These are phyloP conservation scores for Sporothrix dimorphospora DNA, from an alignment of 2,329 filamentous ascomycete genomes.

Conservation along the genomic window DNA sequence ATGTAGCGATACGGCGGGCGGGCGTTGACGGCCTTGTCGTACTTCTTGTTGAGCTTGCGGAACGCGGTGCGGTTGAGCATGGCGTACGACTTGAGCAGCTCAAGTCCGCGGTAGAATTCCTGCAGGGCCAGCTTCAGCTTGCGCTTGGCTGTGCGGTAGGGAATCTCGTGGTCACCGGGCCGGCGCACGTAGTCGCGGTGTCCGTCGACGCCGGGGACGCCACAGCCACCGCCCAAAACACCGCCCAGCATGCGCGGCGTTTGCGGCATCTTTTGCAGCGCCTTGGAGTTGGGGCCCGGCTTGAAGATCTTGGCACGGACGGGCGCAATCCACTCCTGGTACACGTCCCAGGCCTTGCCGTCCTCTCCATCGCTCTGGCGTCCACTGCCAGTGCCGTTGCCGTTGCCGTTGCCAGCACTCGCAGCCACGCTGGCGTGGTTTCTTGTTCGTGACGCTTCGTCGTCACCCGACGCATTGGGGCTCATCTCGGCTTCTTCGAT, in stretches of 20 bases:
- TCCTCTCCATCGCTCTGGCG: conserved; percentile 37
- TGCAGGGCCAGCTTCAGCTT: conserved; percentile 90
- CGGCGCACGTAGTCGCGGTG: conserved; percentile 55
- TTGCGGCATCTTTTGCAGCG: conserved; percentile 57
- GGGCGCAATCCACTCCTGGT: conserved; percentile 53
- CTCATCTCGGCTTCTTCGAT: conserved; percentile 35
- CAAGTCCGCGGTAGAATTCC: conserved; percentile 90
- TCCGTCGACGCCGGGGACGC: conserved; percentile 37
- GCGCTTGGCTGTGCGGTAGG: conserved; percentile 84
- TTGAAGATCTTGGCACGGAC: conserved; percentile 58
- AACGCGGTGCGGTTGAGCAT: conserved; percentile 91
- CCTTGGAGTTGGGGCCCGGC: conserved; percentile 64
- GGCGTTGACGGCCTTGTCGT: conserved; percentile 86
- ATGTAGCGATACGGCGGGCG: conserved; percentile 79
- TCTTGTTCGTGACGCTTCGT: background rate
- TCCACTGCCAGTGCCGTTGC: conserved; percentile 29
- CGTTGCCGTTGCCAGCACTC: background rate
- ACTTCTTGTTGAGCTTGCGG: conserved; percentile 98
- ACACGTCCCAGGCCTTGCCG: conserved; percentile 30
- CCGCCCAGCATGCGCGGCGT: conserved; percentile 50
- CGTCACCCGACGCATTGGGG: conserved; percentile 32
- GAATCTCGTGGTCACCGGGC: conserved; percentile 63
- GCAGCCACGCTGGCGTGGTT: background rate
- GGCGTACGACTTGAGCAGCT: conserved; percentile 89
- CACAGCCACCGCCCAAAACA: conserved; percentile 24